A percentile compares a stretch with the other conserved stretches of the same genome.
Evolutionary conservation across 495 filamentous ascomycete genomes (phyloP).

Genomic region (Penicillium desertorum): DNA sequence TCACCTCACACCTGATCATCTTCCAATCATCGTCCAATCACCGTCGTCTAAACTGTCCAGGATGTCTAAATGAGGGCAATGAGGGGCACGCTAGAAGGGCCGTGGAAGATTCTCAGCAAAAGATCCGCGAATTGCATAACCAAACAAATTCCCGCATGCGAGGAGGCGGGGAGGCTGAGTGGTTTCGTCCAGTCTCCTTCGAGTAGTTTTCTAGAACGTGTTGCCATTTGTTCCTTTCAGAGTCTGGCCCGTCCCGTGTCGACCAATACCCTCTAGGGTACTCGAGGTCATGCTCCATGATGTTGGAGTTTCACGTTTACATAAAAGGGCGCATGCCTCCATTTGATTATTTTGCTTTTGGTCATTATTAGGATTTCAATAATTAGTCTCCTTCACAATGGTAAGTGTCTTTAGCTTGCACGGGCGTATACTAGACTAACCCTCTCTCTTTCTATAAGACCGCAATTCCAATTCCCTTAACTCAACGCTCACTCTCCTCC

Average conservation of each 20-base stretch:
- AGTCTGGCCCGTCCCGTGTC: constrained; percentile 9
- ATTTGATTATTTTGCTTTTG: background rate
- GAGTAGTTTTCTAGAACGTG: constrained; percentile 1
- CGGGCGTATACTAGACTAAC: constrained; percentile 13
- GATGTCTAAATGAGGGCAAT: background rate
- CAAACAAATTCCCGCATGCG: constrained; percentile 27
- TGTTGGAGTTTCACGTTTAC: background rate
- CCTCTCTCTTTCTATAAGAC: constrained; percentile 19
- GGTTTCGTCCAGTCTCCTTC: constrained; percentile 7
- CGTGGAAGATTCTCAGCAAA: constrained; percentile 25
- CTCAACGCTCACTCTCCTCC: constrained; percentile 7
- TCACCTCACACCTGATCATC: background rate
- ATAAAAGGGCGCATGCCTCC: constrained; percentile 12
- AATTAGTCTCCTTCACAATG: constrained; percentile 26
- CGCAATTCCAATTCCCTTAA: constrained; percentile 11
- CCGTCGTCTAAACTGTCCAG: background rate
- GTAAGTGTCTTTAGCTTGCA: constrained; percentile 15
- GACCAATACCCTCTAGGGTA: background rate
- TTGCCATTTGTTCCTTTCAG: constrained; percentile 1
- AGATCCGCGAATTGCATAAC: constrained; percentile 17
- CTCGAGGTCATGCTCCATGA: background rate
- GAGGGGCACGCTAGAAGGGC: constrained; percentile 22
- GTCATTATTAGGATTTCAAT: background rate
- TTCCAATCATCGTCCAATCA: constrained; percentile 10
- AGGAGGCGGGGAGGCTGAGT: constrained; percentile 19